Evolutionary conservation across 192 early-diverging fungal species (phyloP).

Genomic region (Umbelopsis sp.): DNA sequence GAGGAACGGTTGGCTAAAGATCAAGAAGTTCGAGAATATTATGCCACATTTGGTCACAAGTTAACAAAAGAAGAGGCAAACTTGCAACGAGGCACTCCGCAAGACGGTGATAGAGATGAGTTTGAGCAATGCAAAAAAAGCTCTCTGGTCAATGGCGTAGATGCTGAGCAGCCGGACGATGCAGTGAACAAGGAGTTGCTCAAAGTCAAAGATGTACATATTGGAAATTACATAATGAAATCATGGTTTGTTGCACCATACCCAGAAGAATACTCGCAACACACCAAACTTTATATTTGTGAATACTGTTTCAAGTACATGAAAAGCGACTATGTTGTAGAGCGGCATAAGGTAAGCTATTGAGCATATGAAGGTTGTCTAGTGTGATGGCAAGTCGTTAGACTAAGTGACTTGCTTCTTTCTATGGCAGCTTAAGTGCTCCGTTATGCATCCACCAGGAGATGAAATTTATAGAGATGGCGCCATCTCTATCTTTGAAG

Average conservation of each 20-base stretch:
- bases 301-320: conserved; percentile 98
- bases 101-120: conserved; percentile 47
- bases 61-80: conserved; percentile 56
- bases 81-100: conserved; percentile 55
- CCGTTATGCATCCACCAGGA: conserved; percentile 82
- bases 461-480: conserved; percentile 94
- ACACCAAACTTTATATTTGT: conserved; percentile 85
- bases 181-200: neutral
- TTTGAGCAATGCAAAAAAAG: conserved; percentile 56
- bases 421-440: conserved; percentile 66
- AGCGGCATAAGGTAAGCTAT: conserved; percentile 68
- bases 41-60: conserved; percentile 50
- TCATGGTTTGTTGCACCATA: conserved; percentile 97
- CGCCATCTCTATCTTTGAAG: conserved; percentile 87
- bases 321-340: conserved; percentile 81
- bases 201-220: conserved; percentile 67
- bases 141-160: conserved; percentile 32
- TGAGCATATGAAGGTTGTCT: neutral
- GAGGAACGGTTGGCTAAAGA: conserved; percentile 27
- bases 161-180: neutral
- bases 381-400: conserved; percentile 50
- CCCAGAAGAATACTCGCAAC: conserved; percentile 92
- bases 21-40: conserved; percentile 23
- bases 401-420: conserved; percentile 47
- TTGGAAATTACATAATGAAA: conserved; percentile 83